A percentile compares a stretch with the other conserved stretches of the same genome.
phyloP scores from a whole-genome alignment of 2,329 filamentous ascomycete genomes.

The Cladosporium sp. region DNA sequence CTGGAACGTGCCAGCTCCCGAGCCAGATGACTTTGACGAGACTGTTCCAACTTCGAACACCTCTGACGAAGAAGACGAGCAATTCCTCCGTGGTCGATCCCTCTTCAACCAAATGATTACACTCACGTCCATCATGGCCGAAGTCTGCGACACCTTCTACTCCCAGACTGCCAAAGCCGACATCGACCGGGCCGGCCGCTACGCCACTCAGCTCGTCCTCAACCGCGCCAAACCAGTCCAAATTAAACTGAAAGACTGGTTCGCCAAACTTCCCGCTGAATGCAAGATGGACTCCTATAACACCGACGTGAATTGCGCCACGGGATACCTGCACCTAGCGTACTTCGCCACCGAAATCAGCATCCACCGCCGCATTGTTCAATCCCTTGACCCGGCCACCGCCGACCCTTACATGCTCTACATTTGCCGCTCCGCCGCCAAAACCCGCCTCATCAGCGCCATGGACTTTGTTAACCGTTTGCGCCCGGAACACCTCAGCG shows the following conservation, averaged over 20 bases:
- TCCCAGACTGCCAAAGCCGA: conserved; percentile 70
- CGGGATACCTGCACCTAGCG: conserved; percentile 73
- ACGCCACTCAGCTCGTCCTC: conserved; percentile 69
- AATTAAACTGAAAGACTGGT: conserved; percentile 79
- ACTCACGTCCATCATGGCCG: conserved; percentile 69
- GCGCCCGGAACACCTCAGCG: conserved; percentile 76
- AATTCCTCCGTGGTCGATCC: conserved; percentile 64
- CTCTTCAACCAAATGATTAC: conserved; percentile 73
- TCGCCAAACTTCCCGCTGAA: conserved; percentile 60
- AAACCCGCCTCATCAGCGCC: conserved; percentile 87
- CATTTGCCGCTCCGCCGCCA: conserved; percentile 89
- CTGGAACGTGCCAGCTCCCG: conserved; percentile 72
- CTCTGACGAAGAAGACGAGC: conserved; percentile 54
- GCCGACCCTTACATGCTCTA: conserved; percentile 76
- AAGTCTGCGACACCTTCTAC: conserved; percentile 80
- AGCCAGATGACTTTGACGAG: conserved; percentile 67
- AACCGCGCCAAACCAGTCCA: conserved; percentile 77
- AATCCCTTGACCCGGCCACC: conserved; percentile 58
- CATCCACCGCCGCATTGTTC: conserved; percentile 84
- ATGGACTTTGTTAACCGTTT: conserved; percentile 97
- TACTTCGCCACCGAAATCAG: conserved; percentile 95
- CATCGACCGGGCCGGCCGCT: conserved; percentile 61
- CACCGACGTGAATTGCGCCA: conserved; percentile 39
- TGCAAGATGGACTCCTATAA: conserved; percentile 58
- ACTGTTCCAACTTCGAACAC: conserved; percentile 44